Conservation (phyloP, 345 rosid genomes). For the Xanthoceras sorbifolium region DNA sequence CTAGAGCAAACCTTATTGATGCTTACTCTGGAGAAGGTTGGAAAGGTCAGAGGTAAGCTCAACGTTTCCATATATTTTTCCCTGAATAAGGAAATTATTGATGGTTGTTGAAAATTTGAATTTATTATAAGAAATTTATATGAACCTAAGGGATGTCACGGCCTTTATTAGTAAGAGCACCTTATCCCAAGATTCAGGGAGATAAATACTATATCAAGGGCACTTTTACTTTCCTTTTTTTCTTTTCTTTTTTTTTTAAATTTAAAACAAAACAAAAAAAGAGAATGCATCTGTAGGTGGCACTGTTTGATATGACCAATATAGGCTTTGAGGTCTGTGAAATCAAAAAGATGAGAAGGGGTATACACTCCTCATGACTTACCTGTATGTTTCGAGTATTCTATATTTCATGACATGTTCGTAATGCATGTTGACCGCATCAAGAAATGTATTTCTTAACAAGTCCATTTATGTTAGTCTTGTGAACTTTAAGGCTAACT, state of each 20-base stretch:
- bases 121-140: neutral
- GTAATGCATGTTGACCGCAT: neutral
- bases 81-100: neutral
- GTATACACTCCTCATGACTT: neutral
- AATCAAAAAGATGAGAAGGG: neutral
- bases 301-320: neutral
- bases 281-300: neutral
- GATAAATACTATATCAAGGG: neutral
- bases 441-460: neutral
- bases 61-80: neutral
- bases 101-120: neutral
- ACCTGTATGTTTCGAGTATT: no score
- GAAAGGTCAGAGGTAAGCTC: constrained; percentile 95
- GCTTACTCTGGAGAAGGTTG: constrained; percentile 97
- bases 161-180: neutral
- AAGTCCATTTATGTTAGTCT: neutral
- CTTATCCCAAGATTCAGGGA: neutral
- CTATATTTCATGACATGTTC: neutral
- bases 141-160: neutral
- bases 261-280: no score
- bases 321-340: neutral
- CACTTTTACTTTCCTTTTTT: neutral
- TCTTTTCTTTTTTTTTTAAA: no score
- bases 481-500: neutral
- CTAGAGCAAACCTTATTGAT: constrained; percentile 95